Evolutionary conservation across 306 rosid species (phyloP).

Genomic region (Erythrophleum fordii): DNA sequence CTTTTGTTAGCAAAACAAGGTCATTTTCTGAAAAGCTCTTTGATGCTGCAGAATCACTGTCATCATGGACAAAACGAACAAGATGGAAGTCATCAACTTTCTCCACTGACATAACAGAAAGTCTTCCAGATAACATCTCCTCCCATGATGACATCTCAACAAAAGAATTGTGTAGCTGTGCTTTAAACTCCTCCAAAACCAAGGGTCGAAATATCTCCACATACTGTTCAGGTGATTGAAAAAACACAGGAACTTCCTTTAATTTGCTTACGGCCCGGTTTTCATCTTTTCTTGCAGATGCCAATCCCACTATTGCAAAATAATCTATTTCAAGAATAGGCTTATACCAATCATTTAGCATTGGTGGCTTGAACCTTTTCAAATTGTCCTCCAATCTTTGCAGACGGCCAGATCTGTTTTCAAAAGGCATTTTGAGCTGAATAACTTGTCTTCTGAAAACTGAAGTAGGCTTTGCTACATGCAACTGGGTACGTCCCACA

Average conservation of each 20-base stretch:
- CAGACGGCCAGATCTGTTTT: conserved; percentile 48
- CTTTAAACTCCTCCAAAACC: conserved; percentile 95
- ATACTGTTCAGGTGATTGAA: conserved; percentile 88
- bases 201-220: conserved; percentile 79
- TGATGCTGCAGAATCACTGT: conserved; percentile 59
- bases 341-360: conserved; percentile 89
- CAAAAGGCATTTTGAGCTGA: conserved; percentile 74
- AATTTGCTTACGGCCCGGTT: conserved; percentile 53
- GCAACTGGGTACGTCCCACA: conserved; percentile 54
- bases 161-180: conserved; percentile 81
- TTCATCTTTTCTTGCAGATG: conserved; percentile 68
- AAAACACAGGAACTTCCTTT: conserved; percentile 84
- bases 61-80: conserved; percentile 83
- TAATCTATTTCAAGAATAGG: conserved; percentile 87
- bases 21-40: conserved; percentile 89
- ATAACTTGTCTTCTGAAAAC: conserved; percentile 80
- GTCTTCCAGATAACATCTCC: conserved; percentile 72
- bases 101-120: conserved; percentile 89
- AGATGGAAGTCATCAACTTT: conserved; percentile 93
- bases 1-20: conserved; percentile 82
- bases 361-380: conserved; percentile 87
- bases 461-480: conserved; percentile 58
- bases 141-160: conserved; percentile 84
- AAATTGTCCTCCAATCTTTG: conserved; percentile 59
- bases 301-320: conserved; percentile 69